phyloP scores from a whole-genome alignment of 805 yeast genomes.

The Metschnikowia henanensis region DNA sequence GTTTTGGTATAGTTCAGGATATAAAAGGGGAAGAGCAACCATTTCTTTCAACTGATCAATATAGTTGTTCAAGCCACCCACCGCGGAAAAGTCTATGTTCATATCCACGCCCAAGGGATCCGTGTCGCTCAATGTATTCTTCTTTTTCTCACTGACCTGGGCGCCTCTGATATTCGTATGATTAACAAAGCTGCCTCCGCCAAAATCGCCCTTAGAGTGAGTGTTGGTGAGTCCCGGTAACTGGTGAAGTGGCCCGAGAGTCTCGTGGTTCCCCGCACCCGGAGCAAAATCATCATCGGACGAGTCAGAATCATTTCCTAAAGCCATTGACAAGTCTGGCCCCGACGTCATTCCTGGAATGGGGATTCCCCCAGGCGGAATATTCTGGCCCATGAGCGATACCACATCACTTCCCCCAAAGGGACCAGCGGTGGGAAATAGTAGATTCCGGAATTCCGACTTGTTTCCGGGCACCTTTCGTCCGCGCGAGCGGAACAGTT shows the following conservation, averaged over 20 bases:
- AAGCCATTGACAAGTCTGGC: conserved; percentile 26
- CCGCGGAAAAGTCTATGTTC: conserved; percentile 78
- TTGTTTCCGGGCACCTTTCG: conserved; percentile 34
- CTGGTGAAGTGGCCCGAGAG: conserved; percentile 1
- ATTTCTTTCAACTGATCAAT: conserved; percentile 93
- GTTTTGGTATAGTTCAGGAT: conserved; percentile 90
- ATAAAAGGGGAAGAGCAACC: conserved; percentile 90
- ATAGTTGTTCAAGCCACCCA: conserved; percentile 91
- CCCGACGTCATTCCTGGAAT: conserved; percentile 31
- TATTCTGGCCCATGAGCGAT: conserved; percentile 73
- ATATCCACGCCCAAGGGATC: conserved; percentile 92
- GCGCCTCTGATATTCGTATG: conserved; percentile 35
- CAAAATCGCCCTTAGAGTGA: conserved; percentile 4
- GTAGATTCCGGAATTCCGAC: conserved; percentile 56
- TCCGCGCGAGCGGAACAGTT: conserved; percentile 30
- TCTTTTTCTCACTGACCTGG: conserved; percentile 40
- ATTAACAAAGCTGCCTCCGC: conserved; percentile 17
- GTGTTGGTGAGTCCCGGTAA: conserved; percentile 10
- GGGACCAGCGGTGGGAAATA: conserved; percentile 95
- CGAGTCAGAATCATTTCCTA: conserved; percentile 55
- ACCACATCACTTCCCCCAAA: conserved; percentile 95
- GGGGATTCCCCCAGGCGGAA: conserved; percentile 51
- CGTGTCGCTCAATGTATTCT: conserved; percentile 72
- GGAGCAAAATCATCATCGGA: conserved; percentile 56
- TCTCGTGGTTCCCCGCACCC: not conserved